Conservation (phyloP, 1,284 basidiomycete species). For the Irpex lacteus region DNA sequence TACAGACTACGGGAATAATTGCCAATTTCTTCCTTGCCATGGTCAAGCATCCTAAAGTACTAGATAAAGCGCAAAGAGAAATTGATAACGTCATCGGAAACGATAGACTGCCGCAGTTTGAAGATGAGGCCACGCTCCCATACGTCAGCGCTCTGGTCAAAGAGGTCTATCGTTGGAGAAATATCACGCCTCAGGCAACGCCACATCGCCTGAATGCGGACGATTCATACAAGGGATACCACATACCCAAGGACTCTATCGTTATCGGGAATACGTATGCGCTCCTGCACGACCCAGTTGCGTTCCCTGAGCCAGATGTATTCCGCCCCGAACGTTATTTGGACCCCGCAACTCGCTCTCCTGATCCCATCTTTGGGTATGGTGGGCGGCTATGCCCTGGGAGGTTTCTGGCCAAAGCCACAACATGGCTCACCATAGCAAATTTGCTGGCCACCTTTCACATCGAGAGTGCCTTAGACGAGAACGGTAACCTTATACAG, state of each 20-base stretch:
- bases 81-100: conserved; percentile 30
- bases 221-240: conserved; percentile 23
- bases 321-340: conserved; percentile 26
- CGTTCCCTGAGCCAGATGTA: conserved; percentile 19
- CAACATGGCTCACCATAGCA: conserved; percentile 17
- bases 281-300: conserved; percentile 20
- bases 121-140: conserved; percentile 27
- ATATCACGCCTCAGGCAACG: conserved; percentile 10
- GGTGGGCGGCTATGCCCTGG: conserved; percentile 16
- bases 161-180: conserved; percentile 24
- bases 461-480: conserved; percentile 12
- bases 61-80: conserved; percentile 28
- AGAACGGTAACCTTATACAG: conserved; percentile 11
- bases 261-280: conserved; percentile 21
- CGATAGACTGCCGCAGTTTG: conserved; percentile 28
- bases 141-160: conserved; percentile 31
- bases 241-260: conserved; percentile 21
- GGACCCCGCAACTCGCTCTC: conserved; percentile 2
- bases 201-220: conserved; percentile 20
- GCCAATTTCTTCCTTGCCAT: conserved; percentile 26
- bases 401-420: conserved; percentile 13
- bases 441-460: conserved; percentile 17
- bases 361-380: conserved; percentile 13
- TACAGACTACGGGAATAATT: conserved; percentile 18
- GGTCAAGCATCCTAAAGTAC: conserved; percentile 29